Evolutionary conservation across 2,329 filamentous ascomycete species (phyloP), one percentile per base, ranked within the genome.

Genomic region (Diaporthe sp.): DNA sequence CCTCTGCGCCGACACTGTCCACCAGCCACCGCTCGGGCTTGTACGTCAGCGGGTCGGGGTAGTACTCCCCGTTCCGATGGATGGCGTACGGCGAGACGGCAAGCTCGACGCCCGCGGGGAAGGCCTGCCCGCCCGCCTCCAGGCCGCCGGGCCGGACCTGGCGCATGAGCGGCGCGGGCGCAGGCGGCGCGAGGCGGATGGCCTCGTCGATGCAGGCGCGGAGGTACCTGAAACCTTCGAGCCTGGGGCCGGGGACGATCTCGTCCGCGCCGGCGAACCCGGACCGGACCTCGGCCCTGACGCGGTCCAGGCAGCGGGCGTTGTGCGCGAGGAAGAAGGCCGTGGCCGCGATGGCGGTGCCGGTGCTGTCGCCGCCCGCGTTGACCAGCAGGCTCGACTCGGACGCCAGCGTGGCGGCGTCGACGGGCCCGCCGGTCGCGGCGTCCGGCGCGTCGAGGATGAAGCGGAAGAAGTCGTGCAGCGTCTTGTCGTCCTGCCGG

Each of bases 131-230:
- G 39, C 77, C 79, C 4, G 79, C 77, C 17, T 75, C 34, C 13
- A 73, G 61, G 2, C 76, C 77, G 5, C 72, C 75, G 3, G 28
- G 53, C 1, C 71, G 68, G 20, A 78, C 58, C 25, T 79, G 71
- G 22, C 79, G 78, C 78, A 75, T 78, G 0, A 79, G 63, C 2
- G 76, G 57, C 4, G 57, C 72, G 25, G 9, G 68, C 73, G 20
- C 73, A 37, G 25, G 73, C 31, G 79, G 4, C 76, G 78, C 4
- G 76, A 79, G 71, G 22, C 79, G 78, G 3, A 80, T 78, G 13
- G 79, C 71, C 63, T 81, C 78, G 58, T 81, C 85, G 37, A 88
- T 81, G 61, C 84, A 85, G 4, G 86, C 87, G 20, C 81, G 80
- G 1, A 89, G 83, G 76, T 86, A 88, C 0, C 71, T 61, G 39